Conservation (phyloP, 1,139 yeast species). For the Saccharomyces pastorianus region DNA sequence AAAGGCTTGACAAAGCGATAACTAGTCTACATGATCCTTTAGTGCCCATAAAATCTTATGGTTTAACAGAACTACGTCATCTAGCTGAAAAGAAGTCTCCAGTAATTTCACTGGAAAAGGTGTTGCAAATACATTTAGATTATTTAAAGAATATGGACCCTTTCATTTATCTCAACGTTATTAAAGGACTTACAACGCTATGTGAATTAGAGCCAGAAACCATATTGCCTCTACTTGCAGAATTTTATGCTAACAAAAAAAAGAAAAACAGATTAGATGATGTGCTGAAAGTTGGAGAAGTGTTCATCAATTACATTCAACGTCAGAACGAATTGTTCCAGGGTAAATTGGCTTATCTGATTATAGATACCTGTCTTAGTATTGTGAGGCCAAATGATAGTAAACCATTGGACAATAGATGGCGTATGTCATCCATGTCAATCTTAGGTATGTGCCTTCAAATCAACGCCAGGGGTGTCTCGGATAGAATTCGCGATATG, state of each 20-base stretch:
- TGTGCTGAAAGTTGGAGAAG: slow-evolving; percentile 72
- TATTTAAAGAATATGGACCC: slow-evolving; percentile 78
- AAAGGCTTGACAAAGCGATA: slow-evolving; percentile 46
- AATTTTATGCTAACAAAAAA: slow-evolving; percentile 36
- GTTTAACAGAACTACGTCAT: slow-evolving; percentile 56
- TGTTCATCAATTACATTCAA: slow-evolving; percentile 52
- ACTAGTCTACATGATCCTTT: slow-evolving; percentile 65
- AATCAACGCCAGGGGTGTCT: slow-evolving; percentile 48
- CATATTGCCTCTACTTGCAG: slow-evolving; percentile 37
- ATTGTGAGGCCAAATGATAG: slow-evolving; percentile 23
- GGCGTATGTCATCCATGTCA: slow-evolving; percentile 84
- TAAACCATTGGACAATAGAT: slow-evolving; percentile 39
- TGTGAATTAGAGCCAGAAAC: slow-evolving; percentile 39
- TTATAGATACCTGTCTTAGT: slow-evolving; percentile 31
- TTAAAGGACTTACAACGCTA: slow-evolving; percentile 64
- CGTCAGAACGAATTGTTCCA: slow-evolving; percentile 41
- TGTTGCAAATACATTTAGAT: slow-evolving; percentile 50
- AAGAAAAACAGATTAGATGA: slow-evolving; percentile 45
- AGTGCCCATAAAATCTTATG: slow-evolving; percentile 83
- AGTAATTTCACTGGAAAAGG: slow-evolving; percentile 47
- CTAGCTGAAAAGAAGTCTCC: slow-evolving; percentile 45
- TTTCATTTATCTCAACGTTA: slow-evolving; percentile 72
- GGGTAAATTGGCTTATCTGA: slow-evolving; percentile 34
- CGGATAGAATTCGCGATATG: slow-evolving; percentile 43
- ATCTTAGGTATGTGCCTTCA: slow-evolving; percentile 62